Evolutionary conservation across 176 grass and related monocot species (phyloP).

Genomic region (Avena eriantha): DNA sequence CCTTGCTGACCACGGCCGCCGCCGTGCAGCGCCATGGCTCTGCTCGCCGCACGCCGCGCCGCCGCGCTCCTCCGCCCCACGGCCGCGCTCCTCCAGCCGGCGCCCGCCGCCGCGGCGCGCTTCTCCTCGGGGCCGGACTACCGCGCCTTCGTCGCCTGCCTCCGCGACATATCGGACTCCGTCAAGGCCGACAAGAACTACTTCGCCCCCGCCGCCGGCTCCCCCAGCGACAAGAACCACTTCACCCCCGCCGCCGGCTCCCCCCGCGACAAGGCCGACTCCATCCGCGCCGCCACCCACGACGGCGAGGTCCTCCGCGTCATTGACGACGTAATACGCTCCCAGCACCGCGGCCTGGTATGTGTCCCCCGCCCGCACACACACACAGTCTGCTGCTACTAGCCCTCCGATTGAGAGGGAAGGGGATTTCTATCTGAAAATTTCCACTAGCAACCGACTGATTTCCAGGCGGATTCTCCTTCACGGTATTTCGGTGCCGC

Average conservation of each 20-base stretch:
- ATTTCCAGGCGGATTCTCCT: no score
- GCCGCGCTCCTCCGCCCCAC: constrained; percentile 34
- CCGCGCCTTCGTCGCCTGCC: background rate
- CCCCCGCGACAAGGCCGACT: constrained; percentile 31
- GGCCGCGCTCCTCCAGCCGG: constrained; percentile 2
- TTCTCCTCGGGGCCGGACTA: constrained; percentile 55
- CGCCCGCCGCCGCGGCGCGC: constrained; percentile 16
- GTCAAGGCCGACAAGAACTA: background rate
- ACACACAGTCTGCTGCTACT: background rate
- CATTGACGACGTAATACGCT: constrained; percentile 41
- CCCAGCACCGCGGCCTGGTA: constrained; percentile 55
- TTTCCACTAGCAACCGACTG: no score
- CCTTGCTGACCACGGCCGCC: no score
- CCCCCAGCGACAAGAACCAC: background rate
- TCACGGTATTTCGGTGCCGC: no score
- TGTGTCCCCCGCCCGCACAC: background rate
- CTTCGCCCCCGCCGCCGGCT: background rate
- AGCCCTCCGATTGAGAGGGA: background rate
- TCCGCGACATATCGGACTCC: background rate
- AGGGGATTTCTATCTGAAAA: background rate
- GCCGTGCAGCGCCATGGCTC: constrained; percentile 7
- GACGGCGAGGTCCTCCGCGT: constrained; percentile 56
- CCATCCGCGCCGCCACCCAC: background rate
- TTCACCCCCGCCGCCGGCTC: background rate
- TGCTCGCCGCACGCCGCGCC: constrained; percentile 27